Evolutionary conservation across 2,329 filamentous ascomycete genomes (phyloP).

Genomic region (Stachybotrys elegans): DNA sequence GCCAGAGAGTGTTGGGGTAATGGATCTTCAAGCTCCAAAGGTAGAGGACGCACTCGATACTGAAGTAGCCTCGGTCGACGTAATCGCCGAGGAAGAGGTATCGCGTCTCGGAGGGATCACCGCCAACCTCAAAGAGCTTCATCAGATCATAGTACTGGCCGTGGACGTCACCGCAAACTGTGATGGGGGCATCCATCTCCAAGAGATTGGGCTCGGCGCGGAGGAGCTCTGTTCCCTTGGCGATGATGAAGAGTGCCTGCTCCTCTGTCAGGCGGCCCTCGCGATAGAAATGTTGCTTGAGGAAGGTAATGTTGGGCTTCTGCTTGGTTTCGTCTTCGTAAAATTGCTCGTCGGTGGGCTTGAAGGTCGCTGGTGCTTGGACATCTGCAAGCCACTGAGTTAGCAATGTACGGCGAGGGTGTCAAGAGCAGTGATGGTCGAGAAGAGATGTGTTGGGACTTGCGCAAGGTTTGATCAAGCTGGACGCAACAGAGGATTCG

Average conservation of each 20-base stretch:
- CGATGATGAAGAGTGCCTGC: conserved; percentile 93
- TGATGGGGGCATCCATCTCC: conserved; percentile 99
- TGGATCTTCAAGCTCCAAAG: conserved; percentile 98
- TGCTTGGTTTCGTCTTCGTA: conserved; percentile 78
- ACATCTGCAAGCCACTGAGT: conserved; percentile 86
- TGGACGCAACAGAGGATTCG: background rate
- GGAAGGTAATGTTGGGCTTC: conserved; percentile 88
- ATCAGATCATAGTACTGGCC: conserved; percentile 99
- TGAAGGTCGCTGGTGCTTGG: conserved; percentile 90
- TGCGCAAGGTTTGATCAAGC: background rate
- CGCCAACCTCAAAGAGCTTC: conserved; percentile 98
- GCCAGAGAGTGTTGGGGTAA: conserved; percentile 95
- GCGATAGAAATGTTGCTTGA: conserved; percentile 98
- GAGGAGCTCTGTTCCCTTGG: conserved; percentile 80
- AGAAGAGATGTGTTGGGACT: conserved; percentile 4
- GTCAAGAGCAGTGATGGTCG: too few species aligned
- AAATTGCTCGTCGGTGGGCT: conserved; percentile 91
- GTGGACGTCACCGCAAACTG: conserved; percentile 96
- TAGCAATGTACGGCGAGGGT: too few species aligned
- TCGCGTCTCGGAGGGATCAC: conserved; percentile 90
- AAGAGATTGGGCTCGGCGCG: conserved; percentile 89
- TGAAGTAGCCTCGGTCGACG: conserved; percentile 97
- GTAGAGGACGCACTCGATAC: conserved; percentile 97
- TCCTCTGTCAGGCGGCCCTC: conserved; percentile 96
- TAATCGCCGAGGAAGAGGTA: conserved; percentile 98